Evolutionary conservation across 2,329 filamentous ascomycete species (phyloP).

Genomic region (Botrytis tulipae): DNA sequence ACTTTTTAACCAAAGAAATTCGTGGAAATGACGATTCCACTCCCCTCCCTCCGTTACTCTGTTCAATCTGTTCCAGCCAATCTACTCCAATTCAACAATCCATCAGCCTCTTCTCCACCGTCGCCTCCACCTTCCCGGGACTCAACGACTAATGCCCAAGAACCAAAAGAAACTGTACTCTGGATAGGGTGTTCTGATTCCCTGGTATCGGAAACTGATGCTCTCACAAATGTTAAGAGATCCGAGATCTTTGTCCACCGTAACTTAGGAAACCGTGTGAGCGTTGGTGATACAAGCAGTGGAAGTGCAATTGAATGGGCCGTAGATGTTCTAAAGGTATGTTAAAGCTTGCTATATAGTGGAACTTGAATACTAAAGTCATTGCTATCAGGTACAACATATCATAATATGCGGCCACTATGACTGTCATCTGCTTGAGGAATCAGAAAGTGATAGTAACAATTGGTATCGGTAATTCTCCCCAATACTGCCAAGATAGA

Average conservation of each 20-base stretch:
- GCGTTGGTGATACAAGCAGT: conserved; percentile 57
- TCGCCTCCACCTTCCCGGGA: conserved; percentile 8
- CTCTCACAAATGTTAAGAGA: conserved; percentile 55
- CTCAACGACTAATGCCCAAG: not conserved
- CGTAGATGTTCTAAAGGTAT: conserved; percentile 59
- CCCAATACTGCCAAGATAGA: conserved; percentile 20
- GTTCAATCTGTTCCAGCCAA: conserved; percentile 5
- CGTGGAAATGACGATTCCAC: conserved; percentile 13
- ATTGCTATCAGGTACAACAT: conserved; percentile 47
- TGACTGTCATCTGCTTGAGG: conserved; percentile 52
- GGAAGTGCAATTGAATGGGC: conserved; percentile 63
- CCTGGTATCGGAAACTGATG: conserved; percentile 62
- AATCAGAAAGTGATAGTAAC: conserved; percentile 48
- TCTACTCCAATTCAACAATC: not conserved
- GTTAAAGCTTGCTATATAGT: not conserved
- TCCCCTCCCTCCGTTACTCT: conserved; percentile 11
- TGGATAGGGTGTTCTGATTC: conserved; percentile 71
- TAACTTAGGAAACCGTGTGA: conserved; percentile 67
- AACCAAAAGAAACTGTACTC: conserved; percentile 49
- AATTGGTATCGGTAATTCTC: conserved; percentile 50
- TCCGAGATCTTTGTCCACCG: conserved; percentile 70
- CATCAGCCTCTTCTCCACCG: not conserved
- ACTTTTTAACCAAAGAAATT: not conserved
- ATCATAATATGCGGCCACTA: conserved; percentile 56
- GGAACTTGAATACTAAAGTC: not conserved